A percentile compares a stretch with the other conserved stretches of the same genome.
Conservation (phyloP, 2,329 filamentous ascomycete species). For the Parastagonospora nodorum region DNA sequence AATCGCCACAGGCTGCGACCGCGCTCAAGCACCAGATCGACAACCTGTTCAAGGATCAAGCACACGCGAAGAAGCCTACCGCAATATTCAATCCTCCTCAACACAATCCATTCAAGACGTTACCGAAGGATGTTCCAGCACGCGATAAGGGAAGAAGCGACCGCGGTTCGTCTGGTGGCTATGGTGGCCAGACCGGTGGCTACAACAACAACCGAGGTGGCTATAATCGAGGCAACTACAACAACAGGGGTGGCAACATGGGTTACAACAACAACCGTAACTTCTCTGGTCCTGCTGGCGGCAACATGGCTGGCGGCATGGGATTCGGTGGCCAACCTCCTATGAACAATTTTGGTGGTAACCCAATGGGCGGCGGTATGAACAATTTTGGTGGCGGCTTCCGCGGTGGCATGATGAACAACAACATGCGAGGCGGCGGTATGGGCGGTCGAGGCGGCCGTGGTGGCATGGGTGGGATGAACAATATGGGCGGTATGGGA, state of each 20-base stretch:
- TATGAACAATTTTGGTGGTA: slow-evolving; percentile 55
- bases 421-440: slow-evolving; percentile 55
- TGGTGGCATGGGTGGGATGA: slow-evolving; percentile 45
- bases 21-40: slow-evolving; percentile 85
- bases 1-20: slow-evolving; percentile 80
- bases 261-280: slow-evolving; percentile 46
- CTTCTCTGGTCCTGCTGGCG: slow-evolving; percentile 38
- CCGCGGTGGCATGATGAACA: slow-evolving; percentile 49
- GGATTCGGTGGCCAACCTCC: slow-evolving; percentile 48
- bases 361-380: slow-evolving; percentile 39
- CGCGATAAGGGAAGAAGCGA: slow-evolving; percentile 70
- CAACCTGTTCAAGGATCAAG: slow-evolving; percentile 61
- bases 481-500: slow-evolving; percentile 42
- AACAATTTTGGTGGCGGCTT: slow-evolving; percentile 46
- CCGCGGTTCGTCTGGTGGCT: slow-evolving; percentile 52
- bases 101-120: slow-evolving; percentile 85
- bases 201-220: slow-evolving; percentile 39
- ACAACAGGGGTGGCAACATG: slow-evolving; percentile 34
- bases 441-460: slow-evolving; percentile 48
- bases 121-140: slow-evolving; percentile 84
- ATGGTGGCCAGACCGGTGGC: slow-evolving; percentile 56
- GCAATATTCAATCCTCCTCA: slow-evolving; percentile 77
- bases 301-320: slow-evolving; percentile 47
- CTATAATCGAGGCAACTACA: slow-evolving; percentile 40
- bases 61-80: slow-evolving; percentile 67